Conservation (phyloP, 177 flowering plant genomes). For the Vitis hybrid region DNA sequence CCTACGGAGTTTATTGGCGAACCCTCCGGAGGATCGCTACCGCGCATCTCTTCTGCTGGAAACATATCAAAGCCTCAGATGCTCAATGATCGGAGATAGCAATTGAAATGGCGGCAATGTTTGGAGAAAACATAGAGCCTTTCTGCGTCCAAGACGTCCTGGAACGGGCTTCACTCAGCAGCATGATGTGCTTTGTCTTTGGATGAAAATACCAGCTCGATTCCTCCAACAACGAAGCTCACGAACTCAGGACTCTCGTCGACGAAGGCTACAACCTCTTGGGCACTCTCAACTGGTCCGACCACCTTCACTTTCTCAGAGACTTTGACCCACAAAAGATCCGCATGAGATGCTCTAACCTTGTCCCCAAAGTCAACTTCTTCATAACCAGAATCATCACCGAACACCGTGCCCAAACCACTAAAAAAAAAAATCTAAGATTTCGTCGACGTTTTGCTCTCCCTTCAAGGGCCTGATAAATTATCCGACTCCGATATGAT, state of each 20-base stretch:
- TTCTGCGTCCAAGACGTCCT: conserved; percentile 36
- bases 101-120: conserved; percentile 28
- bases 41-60: conserved; percentile 58
- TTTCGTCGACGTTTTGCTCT: conserved; percentile 70
- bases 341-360: conserved; percentile 49
- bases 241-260: conserved; percentile 44
- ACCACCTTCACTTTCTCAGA: conserved; percentile 61
- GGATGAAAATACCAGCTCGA: conserved; percentile 39
- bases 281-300: conserved; percentile 66
- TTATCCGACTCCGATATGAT: conserved; percentile 67
- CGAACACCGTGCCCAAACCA: conserved; percentile 33
- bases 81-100: conserved; percentile 30
- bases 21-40: conserved; percentile 53
- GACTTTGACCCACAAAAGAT: conserved; percentile 53
- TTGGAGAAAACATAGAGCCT: background rate
- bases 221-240: conserved; percentile 16
- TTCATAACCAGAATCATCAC: conserved; percentile 35
- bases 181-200: conserved; percentile 76
- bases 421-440: conserved; percentile 15
- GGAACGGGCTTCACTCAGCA: conserved; percentile 54
- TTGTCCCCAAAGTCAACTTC: conserved; percentile 58
- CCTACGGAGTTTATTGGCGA: conserved; percentile 59
- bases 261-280: conserved; percentile 71
- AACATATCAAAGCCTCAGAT: conserved; percentile 39
- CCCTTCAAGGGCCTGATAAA: conserved; percentile 53